Evolutionary conservation across 106 monocot genomes (phyloP), one percentile per base, ranked within the genome.

Genomic region (Platanthera guangdongensis): DNA sequence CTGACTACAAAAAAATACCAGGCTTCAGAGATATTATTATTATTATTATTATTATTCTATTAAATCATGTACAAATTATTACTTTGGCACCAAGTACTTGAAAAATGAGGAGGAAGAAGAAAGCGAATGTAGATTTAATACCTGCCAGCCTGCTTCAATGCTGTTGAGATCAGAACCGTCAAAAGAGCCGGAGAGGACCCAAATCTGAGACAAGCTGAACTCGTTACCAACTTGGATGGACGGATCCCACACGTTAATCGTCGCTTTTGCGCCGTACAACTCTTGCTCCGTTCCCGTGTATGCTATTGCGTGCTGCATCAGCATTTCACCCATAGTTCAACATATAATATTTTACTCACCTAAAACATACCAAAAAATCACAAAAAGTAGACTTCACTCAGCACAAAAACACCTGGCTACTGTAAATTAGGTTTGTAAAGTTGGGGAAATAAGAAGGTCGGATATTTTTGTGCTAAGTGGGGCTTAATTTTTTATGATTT

Each of bases 71-170:
- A 39, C 39, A 39, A 39, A 39, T 39, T 54, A 54, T 54, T 25
- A 25, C 25, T 25, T 25, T 25, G 25, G 25, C 25, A 25, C 25
- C 25, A 25, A 25, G 25, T 25, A 25, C 25, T 25, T 25, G 25
- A 25, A 25, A 39, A 39, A 39, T 39, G 39, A 39, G 39, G 2
- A 39, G 39, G 39, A 3, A 3, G 39, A 1, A 39, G 39, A 39
- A 39, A 3, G 39, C 2, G 39, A 39, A 39, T 10, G 15, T 70
- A 77, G 25, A 81, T 25, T 25, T 25, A 70, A 57, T 87, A 97
- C 97, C 97, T 97, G 93, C 91, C 97, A 97, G 28, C 97, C 97
- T 68, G 97, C 97, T 86, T 97, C 97, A 57, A 97, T 97, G 89
- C 91, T 97, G 80, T 97, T 97, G 76, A 97, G 89, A 83, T 97